A percentile compares a stretch with the other conserved stretches of the same genome.
phyloP scores from a whole-genome alignment of 2,329 filamentous ascomycete species.

The Colletotrichum zoysiae region DNA sequence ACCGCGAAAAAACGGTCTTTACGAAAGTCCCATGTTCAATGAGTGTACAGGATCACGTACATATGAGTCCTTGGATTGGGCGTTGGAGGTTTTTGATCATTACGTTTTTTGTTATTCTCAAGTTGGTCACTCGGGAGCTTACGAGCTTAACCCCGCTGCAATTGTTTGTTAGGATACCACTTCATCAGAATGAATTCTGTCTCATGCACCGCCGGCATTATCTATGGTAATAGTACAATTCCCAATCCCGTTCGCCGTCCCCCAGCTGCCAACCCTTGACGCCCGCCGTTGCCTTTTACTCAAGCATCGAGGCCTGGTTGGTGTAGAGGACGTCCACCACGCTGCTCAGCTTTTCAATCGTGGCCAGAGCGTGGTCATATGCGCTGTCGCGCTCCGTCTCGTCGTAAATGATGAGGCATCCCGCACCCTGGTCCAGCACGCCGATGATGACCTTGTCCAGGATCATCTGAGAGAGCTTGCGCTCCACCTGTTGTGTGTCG shows the following conservation, averaged over 20 bases:
- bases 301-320: slow-evolving; percentile 94
- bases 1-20: background rate
- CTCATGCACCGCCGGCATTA: slow-evolving; percentile 40
- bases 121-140: slow-evolving; percentile 22
- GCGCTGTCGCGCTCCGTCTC: slow-evolving; percentile 93
- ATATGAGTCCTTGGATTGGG: slow-evolving; percentile 24
- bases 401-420: slow-evolving; percentile 96
- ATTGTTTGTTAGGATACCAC: slow-evolving; percentile 41
- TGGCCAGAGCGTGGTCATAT: slow-evolving; percentile 93
- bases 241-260: slow-evolving; percentile 33
- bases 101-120: slow-evolving; percentile 12
- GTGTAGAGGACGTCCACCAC: slow-evolving; percentile 98
- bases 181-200: slow-evolving; percentile 42
- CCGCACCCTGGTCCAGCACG: slow-evolving; percentile 96
- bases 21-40: slow-evolving; percentile 26
- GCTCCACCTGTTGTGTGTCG: slow-evolving; percentile 96
- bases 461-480: slow-evolving; percentile 99
- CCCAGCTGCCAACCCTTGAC: slow-evolving; percentile 18
- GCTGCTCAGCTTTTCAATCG: slow-evolving; percentile 96
- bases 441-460: slow-evolving; percentile 99
- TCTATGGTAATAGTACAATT: slow-evolving; percentile 47
- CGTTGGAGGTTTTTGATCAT: slow-evolving; percentile 9
- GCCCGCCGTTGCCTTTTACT: slow-evolving; percentile 66
- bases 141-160: slow-evolving; percentile 17
- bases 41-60: slow-evolving; percentile 13